Base-by-base conservation (phyloP, 345 rosid species). In the Sonneratia caseolaris region DNA sequence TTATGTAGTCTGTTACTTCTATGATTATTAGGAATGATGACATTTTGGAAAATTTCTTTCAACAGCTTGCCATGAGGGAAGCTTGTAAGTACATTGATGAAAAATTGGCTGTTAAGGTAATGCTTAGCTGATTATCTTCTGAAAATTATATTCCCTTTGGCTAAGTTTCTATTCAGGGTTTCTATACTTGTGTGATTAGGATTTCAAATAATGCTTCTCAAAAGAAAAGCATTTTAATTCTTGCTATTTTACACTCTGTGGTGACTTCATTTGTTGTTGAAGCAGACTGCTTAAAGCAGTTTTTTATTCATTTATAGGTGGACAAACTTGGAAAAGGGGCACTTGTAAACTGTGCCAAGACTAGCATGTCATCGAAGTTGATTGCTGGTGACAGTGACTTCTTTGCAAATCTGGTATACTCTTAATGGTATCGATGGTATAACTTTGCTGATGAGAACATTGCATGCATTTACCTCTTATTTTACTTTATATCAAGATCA, bases 11-110 rank as follows among this genome's bases (percentile, higher is more conserved):
- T 22, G 3, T 57, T 12, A 6, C 22, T 22, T 61, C 36, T 61
- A 11, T 61, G 13, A 13, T 7, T 61, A 61, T 61, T 56, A 3
- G 15, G 9, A 11, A 22, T 61, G 32, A 8, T 61, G 35, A 22
- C 15, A 61, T 22, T 22, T 61, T 18, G 13, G 0, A 10, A 19
- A 56, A 3, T 56, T 61, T 61, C 9, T 61, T 12, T 61, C 35
- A 61, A 55, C 92, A 95, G 97, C 91, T 95, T 79, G 99, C 99
- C 2, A 95, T 95, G 99, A 90, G 96, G 76, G 99, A 95, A 82
- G 90, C 96, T 64, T 92, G 98, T 83, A 92, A 92, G 77, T 95
- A 92, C 78, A 83, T 88, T 24, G 98, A 92, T 18, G 98, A 95
- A 76, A 95, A 92, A 76, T 79, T 95, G 77, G 94, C 88, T 38